Conservation (phyloP, 1,139 yeast species). For the Geotrichum citri-aurantii region DNA sequence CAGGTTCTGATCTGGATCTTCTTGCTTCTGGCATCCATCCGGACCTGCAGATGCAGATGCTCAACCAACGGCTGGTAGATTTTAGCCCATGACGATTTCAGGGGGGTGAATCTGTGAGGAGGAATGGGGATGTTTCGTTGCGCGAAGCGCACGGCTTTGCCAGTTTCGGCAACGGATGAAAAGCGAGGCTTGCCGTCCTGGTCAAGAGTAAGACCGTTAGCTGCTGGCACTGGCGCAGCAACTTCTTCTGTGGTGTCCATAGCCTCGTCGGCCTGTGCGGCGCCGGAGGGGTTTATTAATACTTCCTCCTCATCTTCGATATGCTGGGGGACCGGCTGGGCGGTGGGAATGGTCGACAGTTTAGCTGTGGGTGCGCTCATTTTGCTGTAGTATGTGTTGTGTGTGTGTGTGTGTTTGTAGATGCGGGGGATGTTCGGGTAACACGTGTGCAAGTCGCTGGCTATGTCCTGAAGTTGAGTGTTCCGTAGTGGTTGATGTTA, state of each 20-base stretch:
- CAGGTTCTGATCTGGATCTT: slow-evolving; percentile 85
- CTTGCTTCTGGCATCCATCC: slow-evolving; percentile 78
- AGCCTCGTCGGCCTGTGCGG: slow-evolving; percentile 29
- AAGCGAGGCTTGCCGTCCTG: slow-evolving; percentile 88
- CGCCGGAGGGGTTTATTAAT: slow-evolving; percentile 56
- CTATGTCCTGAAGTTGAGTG: not conserved
- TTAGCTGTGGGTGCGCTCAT: slow-evolving; percentile 75
- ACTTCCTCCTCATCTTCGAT: slow-evolving; percentile 52
- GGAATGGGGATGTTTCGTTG: slow-evolving; percentile 89
- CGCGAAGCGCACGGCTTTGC: slow-evolving; percentile 72
- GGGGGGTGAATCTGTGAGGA: slow-evolving; percentile 93
- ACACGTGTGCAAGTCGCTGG: not conserved
- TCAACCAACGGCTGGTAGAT: slow-evolving; percentile 94
- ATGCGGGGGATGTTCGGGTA: not conserved
- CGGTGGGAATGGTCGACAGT: slow-evolving; percentile 21
- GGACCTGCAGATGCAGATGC: slow-evolving; percentile 86
- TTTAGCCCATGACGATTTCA: slow-evolving; percentile 84
- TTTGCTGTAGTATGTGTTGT: not conserved
- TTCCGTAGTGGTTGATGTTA: not conserved
- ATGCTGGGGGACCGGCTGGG: slow-evolving; percentile 20
- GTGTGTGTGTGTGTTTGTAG: no score
- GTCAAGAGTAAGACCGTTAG: slow-evolving; percentile 48
- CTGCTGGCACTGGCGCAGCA: slow-evolving; percentile 23
- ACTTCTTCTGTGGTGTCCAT: slow-evolving; percentile 32
- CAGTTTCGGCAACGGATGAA: slow-evolving; percentile 61